Evolutionary conservation across 257 asterid species (phyloP).

Genomic region (Echites panduratus): DNA sequence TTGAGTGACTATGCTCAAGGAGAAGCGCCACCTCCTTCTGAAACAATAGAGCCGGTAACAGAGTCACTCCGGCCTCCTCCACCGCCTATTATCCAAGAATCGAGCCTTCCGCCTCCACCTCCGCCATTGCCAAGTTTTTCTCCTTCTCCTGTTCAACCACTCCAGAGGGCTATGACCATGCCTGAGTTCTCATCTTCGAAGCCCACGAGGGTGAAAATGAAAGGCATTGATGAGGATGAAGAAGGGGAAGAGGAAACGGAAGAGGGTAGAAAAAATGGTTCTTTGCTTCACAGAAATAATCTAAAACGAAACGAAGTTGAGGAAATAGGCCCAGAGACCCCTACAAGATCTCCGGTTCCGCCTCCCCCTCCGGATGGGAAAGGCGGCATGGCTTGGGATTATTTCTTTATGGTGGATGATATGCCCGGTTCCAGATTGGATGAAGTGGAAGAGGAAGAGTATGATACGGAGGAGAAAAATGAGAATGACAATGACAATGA

Average conservation of each 20-base stretch:
- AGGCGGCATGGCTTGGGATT: conserved; percentile 92
- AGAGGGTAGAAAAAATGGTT: conserved; percentile 33
- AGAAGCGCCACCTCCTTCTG: conserved; percentile 53
- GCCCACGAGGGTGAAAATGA: conserved; percentile 22
- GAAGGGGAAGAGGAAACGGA: conserved; percentile 47
- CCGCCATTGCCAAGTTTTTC: conserved; percentile 85
- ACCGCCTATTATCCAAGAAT: conserved; percentile 49
- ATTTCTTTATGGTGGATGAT: conserved; percentile 50
- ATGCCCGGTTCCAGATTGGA: conserved; percentile 37
- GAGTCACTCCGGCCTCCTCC: conserved; percentile 64
- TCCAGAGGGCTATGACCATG: conserved; percentile 74
- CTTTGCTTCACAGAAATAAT: conserved; percentile 16
- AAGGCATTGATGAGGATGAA: conserved; percentile 44
- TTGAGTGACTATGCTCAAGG: conserved; percentile 85
- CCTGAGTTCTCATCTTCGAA: conserved; percentile 48
- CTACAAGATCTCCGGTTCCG: conserved; percentile 39
- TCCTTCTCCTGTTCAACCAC: conserved; percentile 77
- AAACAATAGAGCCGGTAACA: conserved; percentile 32
- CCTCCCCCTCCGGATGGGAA: conserved; percentile 54
- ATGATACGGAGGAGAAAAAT: conserved; percentile 34
- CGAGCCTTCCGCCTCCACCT: conserved; percentile 76
- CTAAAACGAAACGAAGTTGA: conserved; percentile 39
- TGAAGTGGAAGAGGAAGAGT: conserved; percentile 53
- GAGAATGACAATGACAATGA: conserved; percentile 20
- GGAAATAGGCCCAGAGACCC: conserved; percentile 29